Base-by-base conservation (phyloP, 2,329 filamentous ascomycete species). In the Pseudocercospora fijiensis region DNA sequence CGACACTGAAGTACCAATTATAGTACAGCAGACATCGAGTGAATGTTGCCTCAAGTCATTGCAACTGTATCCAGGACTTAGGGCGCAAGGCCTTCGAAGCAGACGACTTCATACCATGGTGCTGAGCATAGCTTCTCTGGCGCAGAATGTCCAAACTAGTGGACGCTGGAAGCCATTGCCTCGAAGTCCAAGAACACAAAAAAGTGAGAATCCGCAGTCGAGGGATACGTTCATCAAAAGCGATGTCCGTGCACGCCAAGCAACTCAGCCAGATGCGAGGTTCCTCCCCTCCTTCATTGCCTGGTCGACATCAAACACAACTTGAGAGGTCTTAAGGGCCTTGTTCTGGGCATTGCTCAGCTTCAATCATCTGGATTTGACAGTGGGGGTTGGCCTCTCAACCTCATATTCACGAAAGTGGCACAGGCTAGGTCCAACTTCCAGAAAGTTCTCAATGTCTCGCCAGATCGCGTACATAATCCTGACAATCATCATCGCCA, bases 361-460 rank as follows among this genome's bases (percentile, higher is more conserved):
- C 28, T 30, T 30, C 28, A 10, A 30, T 30, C 7, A 30, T 30
- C 28, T 30, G 28, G 11, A 20, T 20, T 20, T 47, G 8, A 30
- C 2, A 30, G 8, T 30, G 8, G 7, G 16, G 7, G 5, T 41
- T 6, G 6, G 4, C 37, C 16, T 41, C 13, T 18, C 16, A 8
- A 41, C 16, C 5, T 4, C 10, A 16, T 6, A n/a, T 5, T 16
- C 7, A 37, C 10, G 9, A 37, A 1, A 41, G 7, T n/a, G 20
- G 20, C 18, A 51, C 45, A 51, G 45, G 37, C 37, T 41, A 41
- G 37, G 37, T 41, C 16, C 16, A 18, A 41, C 18, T 56, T 56
- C 53, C 28, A 18, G 53, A 56, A 56, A 18, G 28, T 56, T 61
- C 62, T 65, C 62, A 49, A 63, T 65, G 63, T 60, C 57, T 51